Percentiles rank a stretch among this genome's conserved stretches.
phyloP scores from a whole-genome alignment of 169 alveolate genomes.

The Cryptosporidium parvum region DNA sequence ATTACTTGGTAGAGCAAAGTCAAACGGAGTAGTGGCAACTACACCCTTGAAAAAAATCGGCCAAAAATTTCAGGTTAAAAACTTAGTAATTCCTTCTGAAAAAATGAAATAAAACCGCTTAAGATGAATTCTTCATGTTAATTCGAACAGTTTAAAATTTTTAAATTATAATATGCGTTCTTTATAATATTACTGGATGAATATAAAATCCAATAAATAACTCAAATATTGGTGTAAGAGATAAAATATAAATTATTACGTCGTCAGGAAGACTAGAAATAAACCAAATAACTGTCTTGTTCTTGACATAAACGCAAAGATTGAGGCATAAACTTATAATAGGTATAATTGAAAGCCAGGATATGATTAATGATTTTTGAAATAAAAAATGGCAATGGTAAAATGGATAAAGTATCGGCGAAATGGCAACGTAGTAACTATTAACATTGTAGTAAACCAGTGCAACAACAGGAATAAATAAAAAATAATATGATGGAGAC shows the following conservation, averaged over 20 bases:
- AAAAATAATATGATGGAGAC: neutral
- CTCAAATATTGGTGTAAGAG: constrained; percentile 5
- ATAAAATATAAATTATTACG: neutral
- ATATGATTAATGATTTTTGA: neutral
- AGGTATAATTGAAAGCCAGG: constrained; percentile 24
- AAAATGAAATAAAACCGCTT: too few species aligned
- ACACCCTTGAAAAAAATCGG: too few species aligned
- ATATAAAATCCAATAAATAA: constrained; percentile 3
- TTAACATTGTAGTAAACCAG: neutral
- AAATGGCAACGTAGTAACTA: neutral
- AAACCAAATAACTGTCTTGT: neutral
- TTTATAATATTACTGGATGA: neutral
- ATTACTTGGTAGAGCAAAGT: too few species aligned
- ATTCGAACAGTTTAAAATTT: too few species aligned
- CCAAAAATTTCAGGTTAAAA: too few species aligned
- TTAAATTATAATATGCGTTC: too few species aligned
- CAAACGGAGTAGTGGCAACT: too few species aligned
- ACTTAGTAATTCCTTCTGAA: neutral
- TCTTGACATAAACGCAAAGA: constrained; percentile 1
- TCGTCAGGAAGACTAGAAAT: neutral
- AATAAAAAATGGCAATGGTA: neutral
- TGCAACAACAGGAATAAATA: constrained; percentile 6
- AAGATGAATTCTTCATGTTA: too few species aligned
- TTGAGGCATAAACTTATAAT: neutral
- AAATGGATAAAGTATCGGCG: neutral